Evolutionary conservation across 495 filamentous ascomycete genomes (phyloP), one percentile per base, ranked within the genome.

Genomic region (Lindgomyces ingoldianus): DNA sequence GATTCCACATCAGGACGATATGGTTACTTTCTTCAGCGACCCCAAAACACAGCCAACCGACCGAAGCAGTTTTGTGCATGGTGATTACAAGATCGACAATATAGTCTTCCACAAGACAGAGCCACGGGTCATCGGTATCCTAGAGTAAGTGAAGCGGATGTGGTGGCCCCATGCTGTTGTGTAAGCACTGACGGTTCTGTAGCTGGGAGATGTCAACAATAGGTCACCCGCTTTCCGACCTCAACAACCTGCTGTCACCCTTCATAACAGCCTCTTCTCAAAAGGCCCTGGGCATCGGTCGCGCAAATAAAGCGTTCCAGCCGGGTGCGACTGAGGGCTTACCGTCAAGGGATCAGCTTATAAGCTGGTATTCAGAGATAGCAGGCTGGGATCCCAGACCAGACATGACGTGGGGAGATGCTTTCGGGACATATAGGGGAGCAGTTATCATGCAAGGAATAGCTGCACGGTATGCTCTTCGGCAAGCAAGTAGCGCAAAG

Each of bases 1-100:
- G 68, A 87, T 97, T 49, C 91, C 93, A 26, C 83, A 91, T 72
- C 91, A 93, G 54, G 81, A 87, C 21, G 88, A 90, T 29, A 89
- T 95, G 78, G 82, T 93, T 59, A 73, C 72, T 1, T 96, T 93
- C 78, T 96, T 98, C 70, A 73, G 70, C 39, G 80, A 88, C 75
- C 77, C 84, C 60, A 74, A 77, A 62, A 83, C 74, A 26, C 91
- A 95, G 72, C 93, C 94, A 1, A 81, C 79, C 29, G 93, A 97
- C 70, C 80, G 89, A 44, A 86, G 84, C 22, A 87, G 86, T 1
- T 80, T 96, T 21, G 86, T 98, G 25, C 94, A 98, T 70, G 94
- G 94, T 25, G 94, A 98, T 70, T 98, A 93, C 79, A 98, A 98
- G 78, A 93, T 98, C 71, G 94, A 98, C 74, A 98, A 98, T 70